Base-by-base conservation (phyloP, 1,284 basidiomycete species). In the Moniliella sp. region DNA sequence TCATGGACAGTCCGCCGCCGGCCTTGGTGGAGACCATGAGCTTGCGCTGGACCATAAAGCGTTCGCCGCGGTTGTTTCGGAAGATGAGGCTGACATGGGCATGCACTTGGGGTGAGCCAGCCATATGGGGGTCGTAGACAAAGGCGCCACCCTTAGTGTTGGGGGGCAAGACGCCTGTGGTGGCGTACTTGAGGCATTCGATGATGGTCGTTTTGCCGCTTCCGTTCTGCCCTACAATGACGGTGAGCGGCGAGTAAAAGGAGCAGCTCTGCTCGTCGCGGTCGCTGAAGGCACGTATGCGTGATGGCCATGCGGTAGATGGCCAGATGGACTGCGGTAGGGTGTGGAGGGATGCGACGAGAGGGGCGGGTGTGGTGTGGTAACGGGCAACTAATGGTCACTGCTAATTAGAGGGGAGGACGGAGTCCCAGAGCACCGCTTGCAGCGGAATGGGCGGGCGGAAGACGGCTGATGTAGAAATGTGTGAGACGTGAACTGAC, bases 201-300 rank as follows among this genome's bases (percentile, higher is more conserved):
- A 99, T 97, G 58, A 97, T 80, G 1, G 88, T 97, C 53, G 91
- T 99, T 67, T 99, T 99, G 31, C 91, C 91, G 47, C 80, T 86
- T 10, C 91, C 91, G 64, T 97, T 97, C 66, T 88, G 81, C 4
- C 91, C 91, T 5, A 97, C 86, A 45, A 97, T 97, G 57, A 99
- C 86, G 0, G 91, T 99, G 34, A 99, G 77, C 2, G 91, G 91
- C 10, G 76, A 76, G 65, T 84, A 93, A 66, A 97, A 97, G 61
- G 97, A 81, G 59, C 97, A 93, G 48, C 94, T 74, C 9, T 83
- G 72, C 40, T 91, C 73, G 46, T 78, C 73, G 53, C 93, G 91
- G 69, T 93, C 81, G 66, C 64, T 64, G 32, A 65, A 65, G 15
- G 57, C 56, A 15, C 62, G 57, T 32, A 62, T 58, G 32, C 58